Evolutionary conservation across 164 flowering plant species (phyloP).

Genomic region (Macadamia integrifolia): DNA sequence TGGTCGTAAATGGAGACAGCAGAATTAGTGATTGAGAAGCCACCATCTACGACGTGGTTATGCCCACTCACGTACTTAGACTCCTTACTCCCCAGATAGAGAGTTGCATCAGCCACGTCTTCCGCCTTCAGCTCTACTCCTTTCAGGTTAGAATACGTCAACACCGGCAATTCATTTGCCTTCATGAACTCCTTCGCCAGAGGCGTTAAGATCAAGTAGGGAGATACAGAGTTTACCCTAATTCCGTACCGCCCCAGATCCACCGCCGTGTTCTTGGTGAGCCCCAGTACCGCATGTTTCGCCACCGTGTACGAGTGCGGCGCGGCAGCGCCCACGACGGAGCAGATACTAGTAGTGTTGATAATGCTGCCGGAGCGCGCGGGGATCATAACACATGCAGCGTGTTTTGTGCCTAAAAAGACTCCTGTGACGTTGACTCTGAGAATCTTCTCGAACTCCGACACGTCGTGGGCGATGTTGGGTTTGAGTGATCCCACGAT

Average conservation of each 20-base stretch:
- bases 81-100: conserved; percentile 19
- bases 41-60: background rate
- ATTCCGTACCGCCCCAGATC: background rate
- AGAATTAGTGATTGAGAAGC: background rate
- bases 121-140: conserved; percentile 19
- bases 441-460: conserved; percentile 15
- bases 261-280: background rate
- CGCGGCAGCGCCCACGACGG: background rate
- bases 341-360: background rate
- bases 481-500: too few relatives aligned
- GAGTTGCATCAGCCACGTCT: conserved; percentile 32
- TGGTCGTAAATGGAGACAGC: too few relatives aligned
- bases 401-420: conserved; percentile 11
- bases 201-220: conserved; percentile 15
- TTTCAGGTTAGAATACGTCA: conserved; percentile 14
- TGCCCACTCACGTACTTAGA: conserved; percentile 1
- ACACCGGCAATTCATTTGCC: conserved; percentile 5
- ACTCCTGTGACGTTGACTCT: conserved; percentile 16
- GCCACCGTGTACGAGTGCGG: background rate
- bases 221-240: background rate
- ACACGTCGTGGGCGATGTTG: background rate
- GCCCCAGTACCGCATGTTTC: background rate
- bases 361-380: conserved; percentile 3
- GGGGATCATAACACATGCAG: conserved; percentile 13
- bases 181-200: conserved; percentile 12